phyloP scores from a whole-genome alignment of 2,329 filamentous ascomycete genomes.

The Bisporella sp. region DNA sequence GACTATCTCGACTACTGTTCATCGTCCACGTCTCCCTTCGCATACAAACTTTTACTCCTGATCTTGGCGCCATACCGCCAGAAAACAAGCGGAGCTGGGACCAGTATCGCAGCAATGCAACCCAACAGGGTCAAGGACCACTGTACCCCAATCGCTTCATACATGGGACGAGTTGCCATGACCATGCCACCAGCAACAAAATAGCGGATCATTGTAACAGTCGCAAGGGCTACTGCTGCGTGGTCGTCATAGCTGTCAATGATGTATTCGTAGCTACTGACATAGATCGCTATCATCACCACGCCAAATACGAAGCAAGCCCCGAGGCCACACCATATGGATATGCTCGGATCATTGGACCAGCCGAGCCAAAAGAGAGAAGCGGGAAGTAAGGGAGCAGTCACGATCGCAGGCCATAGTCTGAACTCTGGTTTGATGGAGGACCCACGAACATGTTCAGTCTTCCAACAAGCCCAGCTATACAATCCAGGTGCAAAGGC shows the following conservation, averaged over 20 bases:
- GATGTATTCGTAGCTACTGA: conserved; percentile 20
- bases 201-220: conserved; percentile 14
- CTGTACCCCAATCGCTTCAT: conserved; percentile 16
- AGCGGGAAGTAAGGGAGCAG: conserved; percentile 11
- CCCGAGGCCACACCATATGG: conserved; percentile 35
- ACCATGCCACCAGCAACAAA: conserved; percentile 14
- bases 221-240: conserved; percentile 8
- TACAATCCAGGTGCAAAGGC: conserved; percentile 29
- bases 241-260: conserved; percentile 14
- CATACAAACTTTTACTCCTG: conserved; percentile 15
- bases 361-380: conserved; percentile 17
- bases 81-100: conserved; percentile 16
- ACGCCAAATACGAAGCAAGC: conserved; percentile 36
- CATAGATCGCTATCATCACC: conserved; percentile 34
- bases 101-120: conserved; percentile 12
- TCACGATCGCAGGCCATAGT: conserved; percentile 14
- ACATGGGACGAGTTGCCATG: conserved; percentile 13
- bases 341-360: conserved; percentile 23
- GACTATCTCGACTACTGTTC: too few relatives aligned
- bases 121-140: conserved; percentile 17
- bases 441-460: conserved; percentile 1
- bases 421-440: conserved; percentile 19
- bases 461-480: conserved; percentile 19
- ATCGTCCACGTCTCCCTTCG: too few relatives aligned
- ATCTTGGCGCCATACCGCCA: conserved; percentile 14